A percentile compares a stretch with the other conserved stretches of the same genome.
These are phyloP conservation scores for Boletus sensibilis DNA, from an alignment of 768 basidiomycete genomes.

Conservation along the genomic window DNA sequence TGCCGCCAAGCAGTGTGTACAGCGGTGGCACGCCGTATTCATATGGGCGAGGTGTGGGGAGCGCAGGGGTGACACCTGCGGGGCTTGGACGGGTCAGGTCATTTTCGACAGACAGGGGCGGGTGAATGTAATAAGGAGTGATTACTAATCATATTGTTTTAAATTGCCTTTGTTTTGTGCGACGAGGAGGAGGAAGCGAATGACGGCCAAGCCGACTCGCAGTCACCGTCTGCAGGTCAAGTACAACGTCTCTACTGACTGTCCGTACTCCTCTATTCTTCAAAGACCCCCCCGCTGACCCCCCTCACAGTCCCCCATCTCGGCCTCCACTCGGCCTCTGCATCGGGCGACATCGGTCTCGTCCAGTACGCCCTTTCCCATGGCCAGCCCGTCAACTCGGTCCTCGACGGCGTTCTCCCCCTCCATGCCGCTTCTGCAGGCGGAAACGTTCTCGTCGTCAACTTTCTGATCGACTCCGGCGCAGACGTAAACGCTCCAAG, in stretches of 20 bases:
- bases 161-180: background rate
- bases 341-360: slow-evolving; percentile 86
- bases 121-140: slow-evolving; percentile 2
- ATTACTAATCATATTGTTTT: slow-evolving; percentile 14
- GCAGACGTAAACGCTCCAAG: slow-evolving; percentile 98
- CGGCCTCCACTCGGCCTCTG: slow-evolving; percentile 74
- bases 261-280: slow-evolving; percentile 29
- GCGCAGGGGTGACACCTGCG: slow-evolving; percentile 25
- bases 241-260: slow-evolving; percentile 55
- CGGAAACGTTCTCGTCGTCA: slow-evolving; percentile 85
- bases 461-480: slow-evolving; percentile 84
- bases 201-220: slow-evolving; percentile 27
- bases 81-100: slow-evolving; percentile 23
- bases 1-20: slow-evolving; percentile 6
- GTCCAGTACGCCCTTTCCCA: slow-evolving; percentile 90
- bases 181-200: slow-evolving; percentile 9
- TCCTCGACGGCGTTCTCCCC: slow-evolving; percentile 94
- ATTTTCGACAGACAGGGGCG: slow-evolving; percentile 16
- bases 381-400: slow-evolving; percentile 95
- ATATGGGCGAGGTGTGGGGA: slow-evolving; percentile 15
- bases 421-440: slow-evolving; percentile 93
- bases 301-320: slow-evolving; percentile 63
- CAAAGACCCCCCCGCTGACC: background rate
- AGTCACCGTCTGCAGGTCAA: slow-evolving; percentile 44
- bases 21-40: slow-evolving; percentile 21